Evolutionary conservation across 106 monocot genomes (phyloP).

Genomic region (Dioscorea dumetorum): DNA sequence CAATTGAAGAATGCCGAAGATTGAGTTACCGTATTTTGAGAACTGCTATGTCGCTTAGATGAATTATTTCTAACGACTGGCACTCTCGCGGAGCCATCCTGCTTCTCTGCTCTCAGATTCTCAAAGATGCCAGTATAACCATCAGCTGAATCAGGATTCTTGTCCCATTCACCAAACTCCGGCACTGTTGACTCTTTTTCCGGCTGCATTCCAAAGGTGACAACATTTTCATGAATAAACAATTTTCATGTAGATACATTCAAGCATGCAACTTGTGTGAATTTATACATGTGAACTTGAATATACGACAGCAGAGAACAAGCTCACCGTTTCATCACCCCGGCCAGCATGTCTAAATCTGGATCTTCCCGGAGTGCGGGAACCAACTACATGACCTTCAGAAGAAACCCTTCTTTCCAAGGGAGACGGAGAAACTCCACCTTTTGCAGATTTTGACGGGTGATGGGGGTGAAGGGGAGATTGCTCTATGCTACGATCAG

Average conservation of each 20-base stretch:
- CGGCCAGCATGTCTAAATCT: slow-evolving; percentile 23
- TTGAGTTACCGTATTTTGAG: neutral
- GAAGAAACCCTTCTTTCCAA: slow-evolving; percentile 29
- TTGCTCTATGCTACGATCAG: slow-evolving; percentile 34
- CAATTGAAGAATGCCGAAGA: slow-evolving; percentile 12
- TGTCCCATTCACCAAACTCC: slow-evolving; percentile 77
- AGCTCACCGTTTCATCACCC: slow-evolving; percentile 40
- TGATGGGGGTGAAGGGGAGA: slow-evolving; percentile 50
- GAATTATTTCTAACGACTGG: slow-evolving; percentile 17
- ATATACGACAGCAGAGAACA: neutral
- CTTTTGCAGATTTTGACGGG: slow-evolving; percentile 21
- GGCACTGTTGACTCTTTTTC: slow-evolving; percentile 52
- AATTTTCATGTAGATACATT: neutral
- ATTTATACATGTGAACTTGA: neutral
- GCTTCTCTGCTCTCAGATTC: slow-evolving; percentile 63
- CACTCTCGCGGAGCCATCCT: slow-evolving; percentile 32
- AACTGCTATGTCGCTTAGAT: neutral
- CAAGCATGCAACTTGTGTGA: no score
- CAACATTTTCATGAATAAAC: neutral
- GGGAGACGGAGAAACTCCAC: slow-evolving; percentile 24
- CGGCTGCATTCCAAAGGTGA: slow-evolving; percentile 20
- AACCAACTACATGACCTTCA: slow-evolving; percentile 20
- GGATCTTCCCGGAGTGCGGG: slow-evolving; percentile 25
- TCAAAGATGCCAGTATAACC: slow-evolving; percentile 61
- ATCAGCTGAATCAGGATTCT: slow-evolving; percentile 50